Base-by-base conservation (phyloP, 2,329 filamentous ascomycete species). In the Dothistroma pini region DNA sequence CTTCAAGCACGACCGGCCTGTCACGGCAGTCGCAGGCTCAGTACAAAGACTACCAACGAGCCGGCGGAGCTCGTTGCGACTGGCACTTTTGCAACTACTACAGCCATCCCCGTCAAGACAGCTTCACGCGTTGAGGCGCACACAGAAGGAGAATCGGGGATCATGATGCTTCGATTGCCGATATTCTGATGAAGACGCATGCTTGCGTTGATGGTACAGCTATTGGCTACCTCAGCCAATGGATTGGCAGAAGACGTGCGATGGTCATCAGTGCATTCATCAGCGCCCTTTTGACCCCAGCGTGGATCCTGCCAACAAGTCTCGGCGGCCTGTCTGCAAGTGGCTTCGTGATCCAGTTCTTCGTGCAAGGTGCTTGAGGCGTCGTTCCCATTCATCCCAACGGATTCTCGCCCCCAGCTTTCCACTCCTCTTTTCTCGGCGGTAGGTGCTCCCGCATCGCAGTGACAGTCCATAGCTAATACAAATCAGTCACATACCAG, bases 101-200 rank as follows among this genome's bases (percentile, higher is more conserved):
- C 78, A 89, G 87, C 55, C 90, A 93, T 78, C 90, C 89, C 1
- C 88, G 86, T 25, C 89, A 93, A 74, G 90, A 93, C 77, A 88
- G 84, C 54, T 93, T 92, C 78, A 91, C 89, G 0, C 89, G 2
- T 91, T 92, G 72, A 89, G 93, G 87, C 80, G 88, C 44, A 82
- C 82, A 4, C 83, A 90, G 68, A 92, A 93, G 75, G 85, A 86
- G n/a, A n/a, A n/a, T n/a, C n/a, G n/a, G n/a, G n/a, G n/a, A n/a
- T 69, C 71, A 78, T 1, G 81, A 80, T 0, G 87, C 89, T 4
- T 88, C 83, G 8, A 85, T 88, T n/a, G 89, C 89, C 16, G 88
- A 85, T n/a, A 92, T 93, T 67, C 75, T 93, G 61, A 91, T 91
- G 86, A 92, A 92, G 77, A 86, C 83, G 1, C 89, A 90, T 29